Evolutionary conservation across 139 green algal genomes (phyloP).

Genomic region (Picocystis salinarum): DNA sequence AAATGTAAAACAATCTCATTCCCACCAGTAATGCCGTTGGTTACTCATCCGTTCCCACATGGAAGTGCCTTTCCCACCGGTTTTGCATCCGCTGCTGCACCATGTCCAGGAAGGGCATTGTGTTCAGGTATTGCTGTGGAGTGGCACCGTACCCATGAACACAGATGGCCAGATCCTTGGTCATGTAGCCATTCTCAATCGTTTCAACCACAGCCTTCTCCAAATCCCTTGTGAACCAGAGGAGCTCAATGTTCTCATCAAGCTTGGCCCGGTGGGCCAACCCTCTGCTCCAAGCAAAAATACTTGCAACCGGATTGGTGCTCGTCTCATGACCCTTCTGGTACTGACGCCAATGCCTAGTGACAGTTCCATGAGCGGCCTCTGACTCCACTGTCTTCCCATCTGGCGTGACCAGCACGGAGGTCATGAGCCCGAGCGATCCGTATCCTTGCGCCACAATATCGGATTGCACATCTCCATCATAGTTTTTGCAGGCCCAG

Average conservation of each 20-base stretch:
- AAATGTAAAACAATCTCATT: no score
- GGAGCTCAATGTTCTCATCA: constrained; percentile 59
- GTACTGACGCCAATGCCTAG: constrained; percentile 82
- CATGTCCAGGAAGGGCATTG: no score
- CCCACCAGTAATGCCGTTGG: no score
- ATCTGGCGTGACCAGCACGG: constrained; percentile 77
- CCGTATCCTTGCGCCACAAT: constrained; percentile 54
- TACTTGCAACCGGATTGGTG: constrained; percentile 88
- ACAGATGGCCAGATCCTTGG: constrained; percentile 86
- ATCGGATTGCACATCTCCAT: constrained; percentile 65
- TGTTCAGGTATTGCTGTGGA: no score
- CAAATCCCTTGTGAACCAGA: constrained; percentile 51
- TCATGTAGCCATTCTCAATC: constrained; percentile 68
- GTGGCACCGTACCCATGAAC: no score
- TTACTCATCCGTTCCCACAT: no score
- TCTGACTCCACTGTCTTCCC: constrained; percentile 86
- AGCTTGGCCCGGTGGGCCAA: constrained; percentile 78
- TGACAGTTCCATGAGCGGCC: constrained; percentile 81
- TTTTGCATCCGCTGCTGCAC: no score
- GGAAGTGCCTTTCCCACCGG: no score
- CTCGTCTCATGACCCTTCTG: constrained; percentile 83
- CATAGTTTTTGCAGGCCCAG: constrained; percentile 97
- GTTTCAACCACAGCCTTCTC: constrained; percentile 71
- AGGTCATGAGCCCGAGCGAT: constrained; percentile 88
- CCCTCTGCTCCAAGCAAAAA: constrained; percentile 89